Conservation (phyloP, 2,329 filamentous ascomycete species). For the Phialemonium atrogriseum region DNA sequence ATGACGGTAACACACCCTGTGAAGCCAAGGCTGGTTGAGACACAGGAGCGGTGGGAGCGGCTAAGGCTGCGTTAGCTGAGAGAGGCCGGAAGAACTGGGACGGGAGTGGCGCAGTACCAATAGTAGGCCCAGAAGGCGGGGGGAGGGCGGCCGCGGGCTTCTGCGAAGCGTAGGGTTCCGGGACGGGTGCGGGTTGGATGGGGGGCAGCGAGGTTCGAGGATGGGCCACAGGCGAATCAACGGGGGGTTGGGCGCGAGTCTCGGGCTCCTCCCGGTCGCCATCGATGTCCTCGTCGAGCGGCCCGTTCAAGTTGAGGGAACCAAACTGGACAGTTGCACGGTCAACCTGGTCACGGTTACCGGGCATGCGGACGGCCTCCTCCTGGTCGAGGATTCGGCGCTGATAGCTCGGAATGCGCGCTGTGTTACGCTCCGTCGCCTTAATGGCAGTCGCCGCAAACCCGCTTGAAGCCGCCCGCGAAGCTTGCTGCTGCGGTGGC, state of each 20-base stretch:
- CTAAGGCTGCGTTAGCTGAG: conserved; percentile 15
- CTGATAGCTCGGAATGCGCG: conserved; percentile 71
- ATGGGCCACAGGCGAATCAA: conserved; percentile 80
- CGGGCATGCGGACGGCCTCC: conserved; percentile 96
- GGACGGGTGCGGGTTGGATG: conserved; percentile 44
- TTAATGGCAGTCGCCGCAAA: conserved; percentile 78
- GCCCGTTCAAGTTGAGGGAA: conserved; percentile 79
- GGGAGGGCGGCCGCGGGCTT: conserved; percentile 43
- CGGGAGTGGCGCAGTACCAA: conserved; percentile 17
- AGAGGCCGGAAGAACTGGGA: conserved; percentile 1
- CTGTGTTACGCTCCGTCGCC: conserved; percentile 54
- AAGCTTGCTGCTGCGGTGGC: conserved; percentile 51
- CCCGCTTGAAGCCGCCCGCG: conserved; percentile 58
- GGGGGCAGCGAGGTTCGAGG: conserved; percentile 84
- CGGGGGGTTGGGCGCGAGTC: conserved; percentile 85
- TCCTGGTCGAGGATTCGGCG: conserved; percentile 88
- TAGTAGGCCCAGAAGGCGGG: conserved; percentile 30
- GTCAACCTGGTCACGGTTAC: conserved; percentile 81
- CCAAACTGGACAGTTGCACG: conserved; percentile 92
- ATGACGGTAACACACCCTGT: conserved; percentile 23
- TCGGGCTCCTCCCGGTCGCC: conserved; percentile 92
- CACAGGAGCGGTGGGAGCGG: conserved; percentile 16
- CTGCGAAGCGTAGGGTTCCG: conserved; percentile 46
- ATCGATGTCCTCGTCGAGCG: conserved; percentile 76
- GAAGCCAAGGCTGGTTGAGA: conserved; percentile 24